A percentile compares a stretch with the other conserved stretches of the same genome.
Evolutionary conservation across 2,329 filamentous ascomycete genomes (phyloP).

Genomic region (Boeremia lycopersici): DNA sequence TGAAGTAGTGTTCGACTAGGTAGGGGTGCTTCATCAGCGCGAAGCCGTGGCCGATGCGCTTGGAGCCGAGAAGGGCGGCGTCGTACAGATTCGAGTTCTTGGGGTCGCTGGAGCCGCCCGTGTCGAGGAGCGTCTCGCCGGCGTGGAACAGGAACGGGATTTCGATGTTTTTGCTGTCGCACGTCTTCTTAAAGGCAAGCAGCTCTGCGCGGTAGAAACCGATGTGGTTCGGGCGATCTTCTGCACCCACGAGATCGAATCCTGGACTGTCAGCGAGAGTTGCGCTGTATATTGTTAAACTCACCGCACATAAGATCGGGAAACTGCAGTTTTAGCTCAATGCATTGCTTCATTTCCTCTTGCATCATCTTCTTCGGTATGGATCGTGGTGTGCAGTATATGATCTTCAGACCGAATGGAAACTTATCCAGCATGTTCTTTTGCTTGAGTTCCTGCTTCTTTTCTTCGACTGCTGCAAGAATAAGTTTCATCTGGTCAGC

Average conservation of each 20-base stretch:
- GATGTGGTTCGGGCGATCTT: slow-evolving; percentile 67
- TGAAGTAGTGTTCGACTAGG: slow-evolving; percentile 72
- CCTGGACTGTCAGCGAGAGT: slow-evolving; percentile 50
- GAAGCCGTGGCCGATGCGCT: slow-evolving; percentile 76
- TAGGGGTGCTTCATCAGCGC: slow-evolving; percentile 67
- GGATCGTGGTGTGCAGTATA: slow-evolving; percentile 72
- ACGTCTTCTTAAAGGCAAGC: slow-evolving; percentile 61
- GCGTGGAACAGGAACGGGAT: slow-evolving; percentile 80
- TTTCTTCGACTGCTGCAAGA: slow-evolving; percentile 57
- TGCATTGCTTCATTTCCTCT: slow-evolving; percentile 64
- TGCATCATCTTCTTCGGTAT: slow-evolving; percentile 58
- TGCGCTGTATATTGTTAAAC: slow-evolving; percentile 17
- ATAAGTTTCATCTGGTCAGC: slow-evolving; percentile 60
- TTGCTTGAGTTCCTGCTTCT: slow-evolving; percentile 50
- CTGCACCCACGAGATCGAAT: slow-evolving; percentile 71
- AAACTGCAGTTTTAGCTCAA: slow-evolving; percentile 63
- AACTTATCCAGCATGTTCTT: slow-evolving; percentile 54
- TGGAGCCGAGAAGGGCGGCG: slow-evolving; percentile 68
- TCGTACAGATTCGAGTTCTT: slow-evolving; percentile 68
- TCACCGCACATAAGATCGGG: slow-evolving; percentile 68
- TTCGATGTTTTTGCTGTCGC: slow-evolving; percentile 54
- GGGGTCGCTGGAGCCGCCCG: slow-evolving; percentile 65
- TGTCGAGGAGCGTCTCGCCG: slow-evolving; percentile 71
- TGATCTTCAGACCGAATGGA: slow-evolving; percentile 69
- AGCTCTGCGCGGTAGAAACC: slow-evolving; percentile 65